Base-by-base conservation (phyloP, 441 rosid species). In the Gossypium lobatum region DNA sequence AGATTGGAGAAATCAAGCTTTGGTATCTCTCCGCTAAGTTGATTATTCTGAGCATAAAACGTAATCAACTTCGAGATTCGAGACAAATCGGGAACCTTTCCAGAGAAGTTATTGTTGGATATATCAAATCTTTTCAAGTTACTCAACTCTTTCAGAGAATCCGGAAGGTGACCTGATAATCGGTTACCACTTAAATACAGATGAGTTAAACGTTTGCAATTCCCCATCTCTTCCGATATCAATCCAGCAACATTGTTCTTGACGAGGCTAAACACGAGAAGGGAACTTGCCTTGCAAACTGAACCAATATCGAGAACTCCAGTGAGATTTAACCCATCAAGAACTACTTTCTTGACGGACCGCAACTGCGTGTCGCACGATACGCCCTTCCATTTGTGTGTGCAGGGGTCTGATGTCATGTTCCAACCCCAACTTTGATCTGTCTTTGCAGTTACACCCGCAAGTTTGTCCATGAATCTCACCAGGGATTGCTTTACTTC, bases 321-420 rank as follows among this genome's bases (percentile, higher is more conserved):
- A 2, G 80, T 71, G 54, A 88, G 80, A 70, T 84, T 82, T 58
- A 82, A 61, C 61, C 48, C 76, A 7, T 85, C 78, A 14, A 88
- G 95, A 64, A 83, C 76, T 21, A 88, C 80, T 74, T 59, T 87
- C 68, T 73, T 81, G 25, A 88, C 87, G 2, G 42, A 54, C 23
- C 37, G 69, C 10, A 50, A 64, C 25, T 26, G 16, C 0, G 20
- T 25, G 63, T 80, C 80, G 20, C 92, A 88, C 0, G 4, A 18
- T 34, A 88, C 83, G 1, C 89, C 91, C 21, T 0, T 13, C 95
- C 91, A 88, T 18, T 66, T 73, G 76, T 73, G 82, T 21, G 8
- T 57, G 80, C 92, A 88, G 59, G 92, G 95, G 76, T 85, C 88
- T 14, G 88, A 84, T 71, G 65, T 75, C 23, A 23, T 34, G 79